Evolutionary conservation across 116 monocot genomes (phyloP).

Genomic region (Posidonia oceanica): DNA sequence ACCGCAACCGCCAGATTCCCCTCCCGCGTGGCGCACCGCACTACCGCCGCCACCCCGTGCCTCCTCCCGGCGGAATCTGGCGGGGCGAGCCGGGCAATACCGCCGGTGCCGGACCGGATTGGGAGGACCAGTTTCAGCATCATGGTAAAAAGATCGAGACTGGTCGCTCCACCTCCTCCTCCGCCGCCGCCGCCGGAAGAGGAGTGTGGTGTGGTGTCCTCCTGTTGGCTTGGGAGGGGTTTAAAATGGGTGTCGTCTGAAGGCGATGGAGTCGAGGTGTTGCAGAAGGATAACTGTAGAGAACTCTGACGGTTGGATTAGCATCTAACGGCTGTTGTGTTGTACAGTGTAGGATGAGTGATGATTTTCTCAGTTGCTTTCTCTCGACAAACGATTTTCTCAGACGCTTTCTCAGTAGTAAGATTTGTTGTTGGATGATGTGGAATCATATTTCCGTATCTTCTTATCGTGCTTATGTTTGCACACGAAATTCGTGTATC

Average conservation of each 20-base stretch:
- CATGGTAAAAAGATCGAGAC: background rate
- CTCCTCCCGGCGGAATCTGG: background rate
- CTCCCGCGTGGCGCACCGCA: slow-evolving; percentile 1
- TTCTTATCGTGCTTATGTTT: too few relatives aligned
- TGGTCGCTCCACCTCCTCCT: background rate
- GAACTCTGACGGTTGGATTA: background rate
- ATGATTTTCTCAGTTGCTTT: too few relatives aligned
- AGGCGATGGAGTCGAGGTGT: slow-evolving; percentile 2
- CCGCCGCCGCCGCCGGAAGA: background rate
- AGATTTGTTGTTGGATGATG: too few relatives aligned
- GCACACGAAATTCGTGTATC: too few relatives aligned
- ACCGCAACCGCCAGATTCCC: background rate
- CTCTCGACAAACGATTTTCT: too few relatives aligned
- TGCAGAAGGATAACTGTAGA: background rate
- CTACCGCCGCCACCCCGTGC: background rate
- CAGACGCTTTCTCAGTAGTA: too few relatives aligned
- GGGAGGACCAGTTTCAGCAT: slow-evolving; percentile 7
- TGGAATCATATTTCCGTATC: too few relatives aligned
- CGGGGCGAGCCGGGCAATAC: background rate
- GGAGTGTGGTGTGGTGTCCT: background rate
- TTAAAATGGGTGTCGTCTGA: background rate
- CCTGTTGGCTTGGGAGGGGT: background rate
- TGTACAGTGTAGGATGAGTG: too few relatives aligned
- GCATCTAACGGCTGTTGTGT: too few relatives aligned
- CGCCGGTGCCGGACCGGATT: background rate